Base-by-base conservation (phyloP, 2,329 filamentous ascomycete species). In the Ophiocordyceps camponoti-leonardi region DNA sequence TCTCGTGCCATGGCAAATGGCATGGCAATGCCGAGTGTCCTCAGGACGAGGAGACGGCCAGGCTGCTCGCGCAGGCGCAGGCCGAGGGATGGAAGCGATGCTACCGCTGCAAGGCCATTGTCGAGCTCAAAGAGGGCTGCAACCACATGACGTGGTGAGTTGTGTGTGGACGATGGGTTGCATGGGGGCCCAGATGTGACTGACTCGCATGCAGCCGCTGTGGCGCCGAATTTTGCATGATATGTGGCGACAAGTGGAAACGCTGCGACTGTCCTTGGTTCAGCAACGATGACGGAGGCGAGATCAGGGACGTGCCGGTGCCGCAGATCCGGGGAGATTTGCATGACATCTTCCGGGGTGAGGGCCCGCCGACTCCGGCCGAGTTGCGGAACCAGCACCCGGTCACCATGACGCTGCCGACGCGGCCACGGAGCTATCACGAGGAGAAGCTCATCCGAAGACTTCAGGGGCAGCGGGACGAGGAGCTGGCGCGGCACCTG, bases 61-160 rank as follows among this genome's bases (percentile, higher is more conserved):
- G 65, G 37, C 67, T 83, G n/a, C 64, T 86, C 4, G 71, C 76
- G 44, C 68, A 81, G 48, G 80, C 79, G 7, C 76, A 78, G 52
- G 67, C 78, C 23, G 68, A 79, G 45, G 81, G 82, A 22, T 88
- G 81, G 80, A 80, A 85, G 59, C 70, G 77, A 42, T 94, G 86
- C 59, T 80, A 79, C 57, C 78, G 70, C 50, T 94, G 87, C 63
- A 76, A 73, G 50, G 69, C 74, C 37, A 71, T 84, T 67, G 82
- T 93, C 41, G 83, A 93, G 60, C 65, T 86, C 44, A 81, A 81
- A 53, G 83, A 90, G 60, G 86, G 86, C 41, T 87, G 83, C 61
- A 88, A 90, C 62, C 86, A 90, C 58, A 90, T 93, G 77, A 86
- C 78, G 26, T 94, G 86, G 81, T 84, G 67, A 63, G 76, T 64